These are phyloP conservation scores for Diutina ranongensis DNA, from an alignment of 1,139 yeast species.

Conservation along the genomic window DNA sequence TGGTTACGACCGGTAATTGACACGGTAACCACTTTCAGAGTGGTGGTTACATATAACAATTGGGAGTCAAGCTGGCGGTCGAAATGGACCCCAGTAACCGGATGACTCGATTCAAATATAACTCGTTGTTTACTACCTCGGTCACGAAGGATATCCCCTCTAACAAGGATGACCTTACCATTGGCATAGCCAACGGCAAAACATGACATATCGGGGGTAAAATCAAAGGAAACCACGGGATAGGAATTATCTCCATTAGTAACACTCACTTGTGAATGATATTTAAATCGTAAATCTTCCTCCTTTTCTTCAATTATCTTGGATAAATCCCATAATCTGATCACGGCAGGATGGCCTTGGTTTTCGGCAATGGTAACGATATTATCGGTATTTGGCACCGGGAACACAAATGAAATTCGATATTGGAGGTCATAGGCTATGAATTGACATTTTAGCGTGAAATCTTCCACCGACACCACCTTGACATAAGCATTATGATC, in stretches of 20 bases:
- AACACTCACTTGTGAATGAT: slow-evolving; percentile 22
- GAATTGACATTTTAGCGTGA: slow-evolving; percentile 38
- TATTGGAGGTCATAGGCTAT: slow-evolving; percentile 56
- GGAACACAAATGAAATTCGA: slow-evolving; percentile 44
- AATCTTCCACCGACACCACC: slow-evolving; percentile 37
- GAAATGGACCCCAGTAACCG: slow-evolving; percentile 68
- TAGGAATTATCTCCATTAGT: slow-evolving; percentile 51
- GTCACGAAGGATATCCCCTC: slow-evolving; percentile 85
- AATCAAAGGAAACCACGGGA: slow-evolving; percentile 60
- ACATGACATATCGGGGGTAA: slow-evolving; percentile 47
- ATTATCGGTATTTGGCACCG: slow-evolving; percentile 35
- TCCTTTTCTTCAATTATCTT: slow-evolving; percentile 28
- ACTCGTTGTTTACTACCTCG: slow-evolving; percentile 82
- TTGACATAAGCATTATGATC: slow-evolving; percentile 43
- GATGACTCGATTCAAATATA: slow-evolving; percentile 61
- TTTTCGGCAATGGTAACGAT: slow-evolving; percentile 65
- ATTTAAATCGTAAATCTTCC: slow-evolving; percentile 17
- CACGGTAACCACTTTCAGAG: slow-evolving; percentile 61
- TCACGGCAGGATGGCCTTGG: slow-evolving; percentile 54
- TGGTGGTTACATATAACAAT: slow-evolving; percentile 50
- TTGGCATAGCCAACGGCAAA: slow-evolving; percentile 79
- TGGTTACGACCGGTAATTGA: slow-evolving; percentile 70
- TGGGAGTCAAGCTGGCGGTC: slow-evolving; percentile 26
- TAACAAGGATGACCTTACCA: slow-evolving; percentile 68
- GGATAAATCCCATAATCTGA: slow-evolving; percentile 65